Base-by-base conservation (phyloP, 805 yeast genomes). In the Candida pseudofarinosa region DNA sequence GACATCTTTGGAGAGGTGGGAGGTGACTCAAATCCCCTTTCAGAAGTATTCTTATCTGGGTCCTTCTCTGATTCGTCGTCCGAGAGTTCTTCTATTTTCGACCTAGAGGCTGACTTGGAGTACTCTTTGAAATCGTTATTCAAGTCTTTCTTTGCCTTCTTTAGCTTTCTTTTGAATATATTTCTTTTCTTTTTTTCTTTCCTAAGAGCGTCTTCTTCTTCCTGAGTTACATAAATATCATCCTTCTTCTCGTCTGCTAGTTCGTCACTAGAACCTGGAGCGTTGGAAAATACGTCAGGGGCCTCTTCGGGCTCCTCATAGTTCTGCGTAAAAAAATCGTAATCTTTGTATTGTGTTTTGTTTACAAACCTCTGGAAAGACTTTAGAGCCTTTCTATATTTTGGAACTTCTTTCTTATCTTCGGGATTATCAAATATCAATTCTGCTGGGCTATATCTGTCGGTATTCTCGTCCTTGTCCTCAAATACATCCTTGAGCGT, bases 401-500 rank as follows among this genome's bases (percentile, higher is more conserved):
- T 57, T 7, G 51, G 57, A 17, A 49, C 55, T 36, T 57, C 52
- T 42, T 37, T 47, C 10, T 14, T 8, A 16, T 18, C 51, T 17
- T 48, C 57, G 0, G 57, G 52, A 18, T 56, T 61, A 31, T 63
- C 62, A 47, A 71, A 71, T 4, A 71, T 74, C 33, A 56, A 50
- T 41, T 68, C 73, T 48, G 64, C 63, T 2, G 76, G 76, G 43
- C 66, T 69, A 38, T 63, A 62, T 34, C 53, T 54, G 31, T 54
- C 60, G 30, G 49, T 46, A 15, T 51, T 54, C 38, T 66, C 70
- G 4, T 63, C 60, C 18, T 53, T 53, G 33, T 63, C 62, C 12
- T 49, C 47, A 43, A 70, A 69, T 3, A 70, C 71, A 4, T 69
- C 69, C 18, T 51, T 45, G 46, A 69, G 67, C 1, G 73, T 69